A percentile compares a stretch with the other conserved stretches of the same genome.
Evolutionary conservation across 768 basidiomycete species (phyloP).

Genomic region (Tricholoma saponaceum): DNA sequence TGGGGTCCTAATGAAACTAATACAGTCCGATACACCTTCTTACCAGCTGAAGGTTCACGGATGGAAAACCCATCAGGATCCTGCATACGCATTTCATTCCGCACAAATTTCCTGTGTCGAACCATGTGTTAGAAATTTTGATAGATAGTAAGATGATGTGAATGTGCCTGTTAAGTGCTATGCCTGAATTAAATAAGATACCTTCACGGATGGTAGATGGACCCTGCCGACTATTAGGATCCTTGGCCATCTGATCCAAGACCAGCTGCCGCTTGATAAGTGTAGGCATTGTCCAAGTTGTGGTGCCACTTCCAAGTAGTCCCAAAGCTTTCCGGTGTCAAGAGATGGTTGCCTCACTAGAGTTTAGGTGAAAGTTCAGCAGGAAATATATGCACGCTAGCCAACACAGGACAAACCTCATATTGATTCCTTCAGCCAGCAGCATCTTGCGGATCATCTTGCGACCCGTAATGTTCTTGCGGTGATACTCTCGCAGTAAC

Average conservation of each 20-base stretch:
- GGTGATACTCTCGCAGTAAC: slow-evolving; percentile 21
- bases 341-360: slow-evolving; percentile 24
- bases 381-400: too few species aligned
- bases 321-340: slow-evolving; percentile 20
- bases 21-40: slow-evolving; percentile 17
- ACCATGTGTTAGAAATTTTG: slow-evolving; percentile 4
- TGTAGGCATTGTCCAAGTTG: slow-evolving; percentile 20
- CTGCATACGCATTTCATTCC: slow-evolving; percentile 16
- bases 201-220: slow-evolving; percentile 21
- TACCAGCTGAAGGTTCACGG: slow-evolving; percentile 19
- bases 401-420: slow-evolving; percentile 18
- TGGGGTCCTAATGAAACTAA: slow-evolving; percentile 22
- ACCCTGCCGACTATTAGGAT: slow-evolving; percentile 24
- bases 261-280: slow-evolving; percentile 26
- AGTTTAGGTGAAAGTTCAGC: background rate
- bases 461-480: slow-evolving; percentile 21
- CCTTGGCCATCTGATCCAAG: slow-evolving; percentile 28
- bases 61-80: slow-evolving; percentile 19
- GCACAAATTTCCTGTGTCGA: too few species aligned
- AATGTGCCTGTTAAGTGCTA: slow-evolving; percentile 18
- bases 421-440: slow-evolving; percentile 18
- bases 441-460: slow-evolving; percentile 21
- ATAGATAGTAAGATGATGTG: background rate
- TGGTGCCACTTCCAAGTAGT: slow-evolving; percentile 20
- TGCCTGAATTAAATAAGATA: slow-evolving; percentile 23